Evolutionary conservation across 331 rosid genomes (phyloP).

Genomic region (Spiraea crenata): DNA sequence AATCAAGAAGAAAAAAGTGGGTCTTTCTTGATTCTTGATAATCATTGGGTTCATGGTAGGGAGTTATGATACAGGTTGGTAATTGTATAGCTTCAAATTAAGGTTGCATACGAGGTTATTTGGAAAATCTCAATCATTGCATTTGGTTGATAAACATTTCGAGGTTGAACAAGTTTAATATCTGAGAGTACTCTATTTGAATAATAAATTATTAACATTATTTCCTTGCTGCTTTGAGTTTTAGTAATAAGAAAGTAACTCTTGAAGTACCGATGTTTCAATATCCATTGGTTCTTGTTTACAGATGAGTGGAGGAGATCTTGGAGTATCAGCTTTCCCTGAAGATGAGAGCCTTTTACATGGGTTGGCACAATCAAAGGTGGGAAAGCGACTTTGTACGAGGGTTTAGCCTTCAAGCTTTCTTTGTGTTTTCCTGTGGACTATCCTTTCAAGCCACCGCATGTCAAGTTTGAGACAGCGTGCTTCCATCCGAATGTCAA

Average conservation of each 20-base stretch:
- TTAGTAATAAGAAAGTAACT: not conserved
- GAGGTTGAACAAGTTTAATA: not conserved
- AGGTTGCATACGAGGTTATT: not conserved
- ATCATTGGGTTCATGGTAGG: not conserved
- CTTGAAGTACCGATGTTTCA: not conserved
- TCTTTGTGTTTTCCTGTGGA: constrained; percentile 81
- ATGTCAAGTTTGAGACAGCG: constrained; percentile 86
- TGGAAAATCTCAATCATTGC: not conserved
- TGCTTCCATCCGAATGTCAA: constrained; percentile 99
- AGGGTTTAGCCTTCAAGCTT: constrained; percentile 93
- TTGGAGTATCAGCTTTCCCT: constrained; percentile 93
- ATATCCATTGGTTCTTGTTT: constrained; percentile 19
- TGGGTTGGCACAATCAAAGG: constrained; percentile 97
- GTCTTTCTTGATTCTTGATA: constrained; percentile 10
- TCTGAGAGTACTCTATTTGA: not conserved
- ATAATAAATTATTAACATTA: no score
- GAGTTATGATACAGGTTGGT: not conserved
- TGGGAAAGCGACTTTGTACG: constrained; percentile 88
- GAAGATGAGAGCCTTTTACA: constrained; percentile 84
- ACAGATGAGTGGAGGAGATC: constrained; percentile 89
- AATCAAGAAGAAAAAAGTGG: constrained; percentile 2
- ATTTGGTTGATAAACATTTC: not conserved
- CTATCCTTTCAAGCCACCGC: constrained; percentile 95
- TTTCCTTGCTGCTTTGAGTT: no score
- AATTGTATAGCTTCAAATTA: not conserved